A percentile compares a stretch with the other conserved stretches of the same genome.
phyloP scores from a whole-genome alignment of 345 rosid genomes.

The Hibiscus tridactylites region DNA sequence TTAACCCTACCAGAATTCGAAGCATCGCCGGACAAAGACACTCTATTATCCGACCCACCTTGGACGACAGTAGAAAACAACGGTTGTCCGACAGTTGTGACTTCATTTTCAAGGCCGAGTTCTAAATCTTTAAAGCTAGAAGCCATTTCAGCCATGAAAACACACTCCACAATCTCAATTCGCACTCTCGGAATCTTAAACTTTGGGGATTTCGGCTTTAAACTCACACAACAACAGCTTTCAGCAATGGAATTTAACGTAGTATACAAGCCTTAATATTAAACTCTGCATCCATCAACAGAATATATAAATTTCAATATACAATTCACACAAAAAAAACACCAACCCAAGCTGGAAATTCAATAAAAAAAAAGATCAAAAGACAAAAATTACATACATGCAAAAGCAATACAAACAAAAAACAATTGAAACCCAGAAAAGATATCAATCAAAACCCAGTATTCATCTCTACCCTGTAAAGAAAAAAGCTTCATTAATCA shows the following conservation, averaged over 20 bases:
- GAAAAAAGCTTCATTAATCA: neutral
- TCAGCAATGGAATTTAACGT: constrained; percentile 9
- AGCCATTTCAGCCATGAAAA: constrained; percentile 29
- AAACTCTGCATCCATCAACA: neutral
- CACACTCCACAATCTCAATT: constrained; percentile 10
- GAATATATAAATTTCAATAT: neutral
- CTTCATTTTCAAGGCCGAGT: constrained; percentile 69
- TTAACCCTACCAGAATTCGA: neutral
- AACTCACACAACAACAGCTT: constrained; percentile 13
- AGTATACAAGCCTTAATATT: neutral
- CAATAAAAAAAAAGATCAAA: neutral
- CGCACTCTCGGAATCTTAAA: too few relatives aligned
- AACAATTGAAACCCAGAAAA: constrained; percentile 3
- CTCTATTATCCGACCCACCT: constrained; percentile 2
- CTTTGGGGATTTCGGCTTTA: neutral
- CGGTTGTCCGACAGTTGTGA: constrained; percentile 11
- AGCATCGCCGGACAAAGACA: constrained; percentile 15
- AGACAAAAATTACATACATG: neutral
- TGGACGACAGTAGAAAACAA: neutral
- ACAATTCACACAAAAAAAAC: neutral
- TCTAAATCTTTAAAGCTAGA: constrained; percentile 32
- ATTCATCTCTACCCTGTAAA: constrained; percentile 10
- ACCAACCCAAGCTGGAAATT: neutral
- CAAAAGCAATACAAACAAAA: constrained; percentile 1
- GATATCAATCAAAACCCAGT: neutral